These are phyloP conservation scores for Arthroderma uncinatum DNA, from an alignment of 2,329 filamentous ascomycete genomes.

Conservation along the genomic window DNA sequence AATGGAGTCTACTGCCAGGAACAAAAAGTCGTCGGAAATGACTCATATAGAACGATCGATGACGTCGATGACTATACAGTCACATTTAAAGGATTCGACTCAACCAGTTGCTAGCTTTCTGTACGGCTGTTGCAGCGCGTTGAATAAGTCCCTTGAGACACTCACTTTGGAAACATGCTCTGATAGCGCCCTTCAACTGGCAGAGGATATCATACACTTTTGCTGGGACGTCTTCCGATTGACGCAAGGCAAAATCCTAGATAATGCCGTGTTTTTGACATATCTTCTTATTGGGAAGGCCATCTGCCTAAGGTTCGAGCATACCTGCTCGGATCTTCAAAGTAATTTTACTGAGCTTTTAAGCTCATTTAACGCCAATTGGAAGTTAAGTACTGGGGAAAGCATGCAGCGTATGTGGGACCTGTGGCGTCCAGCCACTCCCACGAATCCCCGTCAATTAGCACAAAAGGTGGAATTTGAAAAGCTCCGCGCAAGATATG, in stretches of 20 bases:
- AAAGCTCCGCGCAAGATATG: slow-evolving; percentile 27
- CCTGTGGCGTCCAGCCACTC: slow-evolving; percentile 51
- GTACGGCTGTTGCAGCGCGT: slow-evolving; percentile 27
- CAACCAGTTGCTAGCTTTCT: slow-evolving; percentile 31
- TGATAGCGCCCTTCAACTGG: slow-evolving; percentile 19
- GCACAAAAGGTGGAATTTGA: slow-evolving; percentile 28
- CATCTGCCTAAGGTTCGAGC: slow-evolving; percentile 25
- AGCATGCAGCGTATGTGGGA: slow-evolving; percentile 75
- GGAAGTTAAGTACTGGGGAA: slow-evolving; percentile 62
- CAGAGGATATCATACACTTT: slow-evolving; percentile 30
- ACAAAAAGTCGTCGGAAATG: slow-evolving; percentile 34
- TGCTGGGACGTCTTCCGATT: slow-evolving; percentile 41
- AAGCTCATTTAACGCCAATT: slow-evolving; percentile 54
- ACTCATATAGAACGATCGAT: slow-evolving; percentile 32
- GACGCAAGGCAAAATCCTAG: slow-evolving; percentile 33
- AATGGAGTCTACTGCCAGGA: slow-evolving; percentile 24
- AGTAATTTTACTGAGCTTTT: slow-evolving; percentile 25
- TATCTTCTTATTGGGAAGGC: slow-evolving; percentile 38
- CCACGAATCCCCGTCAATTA: slow-evolving; percentile 28
- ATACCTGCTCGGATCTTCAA: slow-evolving; percentile 22
- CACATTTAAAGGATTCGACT: slow-evolving; percentile 33
- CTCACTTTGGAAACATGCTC: slow-evolving; percentile 15
- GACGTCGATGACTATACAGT: slow-evolving; percentile 30
- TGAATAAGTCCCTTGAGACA: slow-evolving; percentile 27
- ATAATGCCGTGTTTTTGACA: slow-evolving; percentile 45